Base-by-base conservation (phyloP, 225 moss, liverwort and hornwort genomes). In the Physcomitrellopsis africana region DNA sequence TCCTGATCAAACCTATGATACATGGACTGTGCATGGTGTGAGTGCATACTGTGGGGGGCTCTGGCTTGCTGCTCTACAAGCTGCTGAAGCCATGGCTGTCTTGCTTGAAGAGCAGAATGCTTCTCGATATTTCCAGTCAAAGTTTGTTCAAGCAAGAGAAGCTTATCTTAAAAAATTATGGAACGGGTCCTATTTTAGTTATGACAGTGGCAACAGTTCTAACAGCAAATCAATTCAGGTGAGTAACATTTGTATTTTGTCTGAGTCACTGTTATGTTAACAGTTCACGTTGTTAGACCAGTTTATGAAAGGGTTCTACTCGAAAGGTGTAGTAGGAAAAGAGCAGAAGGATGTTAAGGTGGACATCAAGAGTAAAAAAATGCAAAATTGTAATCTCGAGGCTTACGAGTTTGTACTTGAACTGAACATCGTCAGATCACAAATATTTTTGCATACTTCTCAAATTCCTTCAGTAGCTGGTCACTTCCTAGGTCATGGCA, bases 1-100 rank as follows among this genome's bases (percentile, higher is more conserved):
- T 66, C 94, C 96, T 19, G 96, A 97, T 77, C 96, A 97, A 51
- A 97, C 96, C 14, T 97, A 97, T 45, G 96, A 97, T 73, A 94
- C 96, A 4, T 97, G 96, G 96, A 76, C 89, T 47, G 92, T 93
- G 46, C 89, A 91, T 75, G 96, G 96, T 59, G 92, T 97, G 32
- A 97, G 96, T 85, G 94, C 97, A 43, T 97, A 97, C 58, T 97
- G 97, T 84, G 97, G 94, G 58, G 97, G 94, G 32, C 86, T 97
- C 18, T 94, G 94, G 97, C 72, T 94, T 45, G 97, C 94, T 73
- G 83, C 97, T 62, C 79, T 97, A 58, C 94, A 94, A 86, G 94
- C 97, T 80, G 94, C 97, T 37, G 89, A 89, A 60, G 89, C 90
- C 44, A 92, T 97, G 97, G 91, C 97, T 27, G 75, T 77, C 43